Conservation (phyloP, 345 rosid species). For the Viola odorata region DNA sequence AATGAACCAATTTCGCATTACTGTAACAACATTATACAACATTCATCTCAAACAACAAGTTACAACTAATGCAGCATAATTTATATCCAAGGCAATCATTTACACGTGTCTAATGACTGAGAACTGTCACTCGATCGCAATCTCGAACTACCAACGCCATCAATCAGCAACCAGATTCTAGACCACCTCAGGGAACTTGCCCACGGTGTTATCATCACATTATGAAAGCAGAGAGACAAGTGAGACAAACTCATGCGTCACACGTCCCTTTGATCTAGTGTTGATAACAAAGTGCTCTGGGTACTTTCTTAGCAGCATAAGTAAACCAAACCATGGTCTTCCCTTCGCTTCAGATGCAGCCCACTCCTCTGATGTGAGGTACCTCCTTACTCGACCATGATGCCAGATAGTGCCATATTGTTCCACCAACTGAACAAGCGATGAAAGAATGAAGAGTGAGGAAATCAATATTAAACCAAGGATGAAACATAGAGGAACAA, state of each 20-base stretch:
- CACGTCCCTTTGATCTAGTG: constrained; percentile 75
- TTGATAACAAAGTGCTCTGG: constrained; percentile 96
- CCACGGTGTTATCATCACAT: background rate
- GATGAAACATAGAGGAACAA: too few species aligned
- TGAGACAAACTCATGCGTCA: constrained; percentile 80
- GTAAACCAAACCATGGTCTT: constrained; percentile 89
- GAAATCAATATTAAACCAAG: background rate
- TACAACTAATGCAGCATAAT: background rate
- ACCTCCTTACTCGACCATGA: constrained; percentile 80
- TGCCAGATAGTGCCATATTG: constrained; percentile 78
- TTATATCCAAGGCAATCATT: background rate
- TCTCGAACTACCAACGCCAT: background rate
- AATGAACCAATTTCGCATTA: background rate
- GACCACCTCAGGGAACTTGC: background rate
- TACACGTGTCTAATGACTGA: constrained; percentile 2
- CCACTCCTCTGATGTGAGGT: constrained; percentile 78
- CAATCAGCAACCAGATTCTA: background rate
- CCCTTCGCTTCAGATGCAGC: constrained; percentile 71
- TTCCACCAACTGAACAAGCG: constrained; percentile 55
- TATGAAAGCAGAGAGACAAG: constrained; percentile 80
- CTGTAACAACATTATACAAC: background rate
- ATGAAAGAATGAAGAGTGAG: constrained; percentile 5
- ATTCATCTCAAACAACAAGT: background rate
- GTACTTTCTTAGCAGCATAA: constrained; percentile 77
- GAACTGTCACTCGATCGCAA: background rate